phyloP scores from a whole-genome alignment of 1,139 yeast species.

The Torulaspora globosa region DNA sequence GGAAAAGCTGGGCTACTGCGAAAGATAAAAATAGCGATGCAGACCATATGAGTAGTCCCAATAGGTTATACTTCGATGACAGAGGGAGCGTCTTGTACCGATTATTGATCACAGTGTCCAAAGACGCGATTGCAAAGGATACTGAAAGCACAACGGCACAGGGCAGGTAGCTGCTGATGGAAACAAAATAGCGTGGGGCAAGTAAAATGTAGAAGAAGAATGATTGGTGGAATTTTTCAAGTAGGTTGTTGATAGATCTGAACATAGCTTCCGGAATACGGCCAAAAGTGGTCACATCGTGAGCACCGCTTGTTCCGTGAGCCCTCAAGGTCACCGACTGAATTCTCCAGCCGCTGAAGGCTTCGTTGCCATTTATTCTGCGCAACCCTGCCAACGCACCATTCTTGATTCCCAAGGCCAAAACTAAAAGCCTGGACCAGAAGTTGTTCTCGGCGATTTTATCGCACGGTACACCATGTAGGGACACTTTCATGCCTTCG shows the following conservation, averaged over 20 bases:
- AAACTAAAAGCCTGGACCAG: conserved; percentile 52
- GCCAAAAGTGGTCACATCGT: conserved; percentile 87
- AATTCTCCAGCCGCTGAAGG: conserved; percentile 94
- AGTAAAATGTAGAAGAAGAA: conserved; percentile 87
- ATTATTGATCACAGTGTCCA: conserved; percentile 54
- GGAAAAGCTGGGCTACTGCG: conserved; percentile 25
- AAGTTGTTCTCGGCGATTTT: conserved; percentile 47
- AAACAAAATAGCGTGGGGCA: conserved; percentile 75
- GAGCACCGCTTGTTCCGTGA: conserved; percentile 49
- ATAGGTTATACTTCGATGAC: conserved; percentile 21
- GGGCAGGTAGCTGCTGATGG: conserved; percentile 91
- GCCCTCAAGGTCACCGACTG: conserved; percentile 85
- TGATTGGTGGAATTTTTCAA: conserved; percentile 96
- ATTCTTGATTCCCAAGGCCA: conserved; percentile 60
- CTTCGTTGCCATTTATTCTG: conserved; percentile 69
- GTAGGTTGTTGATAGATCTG: conserved; percentile 83
- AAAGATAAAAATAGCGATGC: conserved; percentile 27
- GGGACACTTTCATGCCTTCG: conserved; percentile 65
- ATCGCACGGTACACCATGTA: conserved; percentile 55
- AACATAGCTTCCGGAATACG: conserved; percentile 82
- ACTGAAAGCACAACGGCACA: conserved; percentile 72
- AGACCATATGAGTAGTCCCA: conserved; percentile 20
- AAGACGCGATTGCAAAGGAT: conserved; percentile 66
- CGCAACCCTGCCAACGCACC: conserved; percentile 69
- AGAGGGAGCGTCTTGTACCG: conserved; percentile 27